A percentile compares a stretch with the other conserved stretches of the same genome.
Evolutionary conservation across 208 protist genomes (phyloP).

Genomic region (Trypanosoma rangeli): DNA sequence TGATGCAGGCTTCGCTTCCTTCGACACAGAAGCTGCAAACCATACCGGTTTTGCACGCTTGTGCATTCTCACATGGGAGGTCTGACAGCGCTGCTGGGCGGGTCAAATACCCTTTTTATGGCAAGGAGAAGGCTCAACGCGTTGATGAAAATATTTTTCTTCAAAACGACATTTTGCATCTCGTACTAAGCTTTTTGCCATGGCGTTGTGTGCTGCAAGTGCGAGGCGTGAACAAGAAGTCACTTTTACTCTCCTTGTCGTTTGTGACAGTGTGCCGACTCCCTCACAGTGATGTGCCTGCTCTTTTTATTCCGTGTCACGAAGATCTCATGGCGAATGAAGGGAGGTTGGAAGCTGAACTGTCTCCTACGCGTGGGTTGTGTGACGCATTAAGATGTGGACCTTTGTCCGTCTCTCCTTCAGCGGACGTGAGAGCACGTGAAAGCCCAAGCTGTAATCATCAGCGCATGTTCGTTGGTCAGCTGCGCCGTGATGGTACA

Average conservation of each 20-base stretch:
- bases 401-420: constrained; percentile 19
- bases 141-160: constrained; percentile 4
- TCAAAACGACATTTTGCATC: constrained; percentile 38
- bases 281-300: constrained; percentile 37
- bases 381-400: constrained; percentile 36
- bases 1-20: constrained; percentile 2
- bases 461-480: constrained; percentile 70
- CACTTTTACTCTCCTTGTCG: constrained; percentile 43
- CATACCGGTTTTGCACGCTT: constrained; percentile 32
- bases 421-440: not conserved
- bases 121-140: constrained; percentile 33
- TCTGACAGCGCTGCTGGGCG: constrained; percentile 33
- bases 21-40: not conserved
- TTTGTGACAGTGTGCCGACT: constrained; percentile 49
- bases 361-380: constrained; percentile 25
- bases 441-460: not conserved
- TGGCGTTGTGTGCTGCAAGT: constrained; percentile 42
- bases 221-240: constrained; percentile 48
- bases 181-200: constrained; percentile 52
- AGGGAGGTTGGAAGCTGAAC: constrained; percentile 32
- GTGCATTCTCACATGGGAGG: constrained; percentile 40
- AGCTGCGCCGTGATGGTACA: constrained; percentile 70
- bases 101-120: constrained; percentile 25
- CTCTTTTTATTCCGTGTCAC: constrained; percentile 67
- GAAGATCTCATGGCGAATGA: constrained; percentile 64